Evolutionary conservation across 306 rosid genomes (phyloP).

Genomic region (Arachis hypogaea): DNA sequence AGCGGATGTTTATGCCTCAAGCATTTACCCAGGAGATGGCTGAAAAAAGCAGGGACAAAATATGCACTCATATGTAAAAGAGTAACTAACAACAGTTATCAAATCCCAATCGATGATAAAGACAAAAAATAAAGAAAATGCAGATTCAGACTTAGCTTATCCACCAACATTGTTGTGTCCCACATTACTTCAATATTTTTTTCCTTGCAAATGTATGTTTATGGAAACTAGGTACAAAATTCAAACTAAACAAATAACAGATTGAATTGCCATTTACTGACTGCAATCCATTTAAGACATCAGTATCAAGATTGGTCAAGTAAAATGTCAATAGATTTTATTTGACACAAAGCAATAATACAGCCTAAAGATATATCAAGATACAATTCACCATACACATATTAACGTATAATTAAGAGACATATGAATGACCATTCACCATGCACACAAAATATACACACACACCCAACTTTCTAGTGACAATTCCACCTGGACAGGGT

Average conservation of each 20-base stretch:
- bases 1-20: conserved; percentile 66
- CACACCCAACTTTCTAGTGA: background rate
- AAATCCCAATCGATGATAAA: background rate
- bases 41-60: conserved; percentile 91
- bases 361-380: conserved; percentile 22
- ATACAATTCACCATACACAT: background rate
- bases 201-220: conserved; percentile 26
- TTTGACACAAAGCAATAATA: conserved; percentile 10
- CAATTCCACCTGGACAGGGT: background rate
- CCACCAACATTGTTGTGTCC: background rate
- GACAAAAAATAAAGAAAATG: background rate
- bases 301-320: background rate
- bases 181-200: background rate
- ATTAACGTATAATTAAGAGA: background rate
- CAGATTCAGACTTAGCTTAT: conserved; percentile 21
- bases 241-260: conserved; percentile 7
- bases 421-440: too few relatives aligned
- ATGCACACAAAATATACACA: background rate
- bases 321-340: conserved; percentile 27
- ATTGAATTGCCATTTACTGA: background rate
- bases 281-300: background rate
- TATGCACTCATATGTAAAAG: conserved; percentile 86
- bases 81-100: conserved; percentile 32
- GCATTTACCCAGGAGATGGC: conserved; percentile 87
- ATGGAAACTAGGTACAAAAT: conserved; percentile 9